These are phyloP conservation scores for Ophiostoma australiae DNA, from an alignment of 2,329 filamentous ascomycete species.

Conservation along the genomic window DNA sequence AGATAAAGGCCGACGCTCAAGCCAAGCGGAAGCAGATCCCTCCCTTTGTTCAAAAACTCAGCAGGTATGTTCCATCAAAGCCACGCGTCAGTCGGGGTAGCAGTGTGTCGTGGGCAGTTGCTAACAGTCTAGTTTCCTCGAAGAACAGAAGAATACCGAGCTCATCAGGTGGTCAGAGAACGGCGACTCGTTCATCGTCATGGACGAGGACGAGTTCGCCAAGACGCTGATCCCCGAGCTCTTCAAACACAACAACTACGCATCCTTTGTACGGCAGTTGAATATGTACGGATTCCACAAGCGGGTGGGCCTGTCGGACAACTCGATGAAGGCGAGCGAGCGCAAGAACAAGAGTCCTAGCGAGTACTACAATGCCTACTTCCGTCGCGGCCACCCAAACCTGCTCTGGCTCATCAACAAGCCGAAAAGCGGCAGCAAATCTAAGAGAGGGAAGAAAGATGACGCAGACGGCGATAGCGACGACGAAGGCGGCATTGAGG, in stretches of 20 bases:
- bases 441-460: slow-evolving; percentile 57
- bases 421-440: slow-evolving; percentile 65
- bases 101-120: neutral
- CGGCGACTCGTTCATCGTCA: slow-evolving; percentile 91
- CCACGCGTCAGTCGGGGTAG: no score
- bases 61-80: slow-evolving; percentile 58
- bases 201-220: slow-evolving; percentile 97
- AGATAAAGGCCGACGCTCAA: slow-evolving; percentile 82
- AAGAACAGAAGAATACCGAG: slow-evolving; percentile 87
- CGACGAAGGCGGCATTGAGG: slow-evolving; percentile 59
- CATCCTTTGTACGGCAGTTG: slow-evolving; percentile 88
- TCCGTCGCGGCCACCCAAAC: slow-evolving; percentile 87
- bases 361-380: slow-evolving; percentile 97
- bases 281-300: slow-evolving; percentile 99
- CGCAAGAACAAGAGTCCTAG: slow-evolving; percentile 96
- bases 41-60: slow-evolving; percentile 95
- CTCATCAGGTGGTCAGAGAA: slow-evolving; percentile 96
- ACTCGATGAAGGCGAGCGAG: slow-evolving; percentile 95
- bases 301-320: slow-evolving; percentile 85
- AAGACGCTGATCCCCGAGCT: slow-evolving; percentile 94
- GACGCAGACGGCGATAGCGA: slow-evolving; percentile 68
- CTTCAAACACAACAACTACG: slow-evolving; percentile 99
- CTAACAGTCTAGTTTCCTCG: slow-evolving; percentile 65
- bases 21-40: slow-evolving; percentile 92
- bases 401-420: slow-evolving; percentile 95